Conservation (phyloP, 805 yeast genomes). For the Wickerhamomyces mucosus region DNA sequence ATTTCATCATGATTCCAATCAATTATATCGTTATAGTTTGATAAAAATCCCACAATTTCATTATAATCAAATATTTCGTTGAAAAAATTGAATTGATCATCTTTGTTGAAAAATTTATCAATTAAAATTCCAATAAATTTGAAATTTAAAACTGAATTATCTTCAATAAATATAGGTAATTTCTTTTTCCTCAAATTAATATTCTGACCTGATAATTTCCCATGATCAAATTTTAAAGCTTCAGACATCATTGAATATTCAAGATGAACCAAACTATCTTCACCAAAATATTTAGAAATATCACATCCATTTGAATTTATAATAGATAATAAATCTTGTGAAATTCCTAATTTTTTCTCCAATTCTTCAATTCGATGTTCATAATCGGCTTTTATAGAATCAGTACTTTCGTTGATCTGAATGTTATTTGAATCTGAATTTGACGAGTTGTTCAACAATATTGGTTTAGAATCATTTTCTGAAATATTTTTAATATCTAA, state of each 20-base stretch:
- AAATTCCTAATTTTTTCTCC: constrained; percentile 10
- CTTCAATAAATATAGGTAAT: constrained; percentile 7
- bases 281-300: constrained; percentile 7
- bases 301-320: constrained; percentile 13
- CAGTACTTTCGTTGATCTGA: no score
- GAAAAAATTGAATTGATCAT: constrained; percentile 5
- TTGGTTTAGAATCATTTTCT: no score
- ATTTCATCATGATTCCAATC: constrained; percentile 13
- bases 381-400: no score
- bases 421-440: no score
- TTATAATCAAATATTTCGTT: constrained; percentile 10
- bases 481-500: no score
- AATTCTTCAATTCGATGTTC: constrained; percentile 10
- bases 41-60: constrained; percentile 7
- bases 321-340: constrained; percentile 16
- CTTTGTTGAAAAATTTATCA: constrained; percentile 11
- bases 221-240: background rate
- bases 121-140: constrained; percentile 6
- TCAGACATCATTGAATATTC: constrained; percentile 6
- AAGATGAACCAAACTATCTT: constrained; percentile 6
- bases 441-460: no score
- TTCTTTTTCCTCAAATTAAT: constrained; percentile 3
- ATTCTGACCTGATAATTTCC: background rate
- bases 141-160: constrained; percentile 3
- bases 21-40: constrained; percentile 2